A percentile compares a stretch with the other conserved stretches of the same genome.
These are phyloP conservation scores for Ophiocordyceps robertsii DNA, from an alignment of 2,329 filamentous ascomycete genomes.

Conservation along the genomic window DNA sequence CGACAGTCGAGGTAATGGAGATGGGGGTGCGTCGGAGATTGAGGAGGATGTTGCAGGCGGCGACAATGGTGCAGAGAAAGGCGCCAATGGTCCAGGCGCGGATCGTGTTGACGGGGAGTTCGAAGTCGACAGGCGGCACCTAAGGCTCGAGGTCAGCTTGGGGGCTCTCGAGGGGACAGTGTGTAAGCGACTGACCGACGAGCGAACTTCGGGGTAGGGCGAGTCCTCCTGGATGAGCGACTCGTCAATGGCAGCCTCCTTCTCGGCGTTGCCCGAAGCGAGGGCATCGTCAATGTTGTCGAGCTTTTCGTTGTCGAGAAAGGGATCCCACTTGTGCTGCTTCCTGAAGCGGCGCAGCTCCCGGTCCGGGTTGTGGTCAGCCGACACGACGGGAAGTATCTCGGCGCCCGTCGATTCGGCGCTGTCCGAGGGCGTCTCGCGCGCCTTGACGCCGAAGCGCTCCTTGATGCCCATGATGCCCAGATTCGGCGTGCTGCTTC, in stretches of 20 bases:
- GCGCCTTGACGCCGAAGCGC: conserved; percentile 7
- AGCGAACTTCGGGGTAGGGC: conserved; percentile 14
- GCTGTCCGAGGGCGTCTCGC: conserved; percentile 4
- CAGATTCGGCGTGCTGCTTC: background rate
- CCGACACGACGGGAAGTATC: conserved; percentile 6
- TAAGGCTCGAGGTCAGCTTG: conserved; percentile 1
- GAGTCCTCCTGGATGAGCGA: conserved; percentile 39
- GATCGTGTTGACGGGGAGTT: conserved; percentile 42
- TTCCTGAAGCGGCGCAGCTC: conserved; percentile 29
- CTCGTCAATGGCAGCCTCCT: conserved; percentile 30
- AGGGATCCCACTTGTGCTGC: conserved; percentile 43
- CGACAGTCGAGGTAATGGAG: conserved; percentile 37
- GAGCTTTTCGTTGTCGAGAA: conserved; percentile 37
- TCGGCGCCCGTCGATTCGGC: conserved; percentile 8
- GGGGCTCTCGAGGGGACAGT: background rate
- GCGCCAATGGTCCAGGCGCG: conserved; percentile 46
- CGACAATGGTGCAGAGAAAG: conserved; percentile 42
- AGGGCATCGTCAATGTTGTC: conserved; percentile 37
- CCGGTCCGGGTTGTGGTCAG: conserved; percentile 8
- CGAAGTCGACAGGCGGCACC: conserved; percentile 30
- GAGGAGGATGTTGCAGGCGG: conserved; percentile 42
- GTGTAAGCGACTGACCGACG: conserved; percentile 6
- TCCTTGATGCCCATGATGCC: conserved; percentile 10
- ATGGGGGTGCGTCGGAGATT: conserved; percentile 34
- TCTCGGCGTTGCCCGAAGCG: conserved; percentile 27